Base-by-base conservation (phyloP, 1,284 basidiomycete species). In the Melampsora americana region DNA sequence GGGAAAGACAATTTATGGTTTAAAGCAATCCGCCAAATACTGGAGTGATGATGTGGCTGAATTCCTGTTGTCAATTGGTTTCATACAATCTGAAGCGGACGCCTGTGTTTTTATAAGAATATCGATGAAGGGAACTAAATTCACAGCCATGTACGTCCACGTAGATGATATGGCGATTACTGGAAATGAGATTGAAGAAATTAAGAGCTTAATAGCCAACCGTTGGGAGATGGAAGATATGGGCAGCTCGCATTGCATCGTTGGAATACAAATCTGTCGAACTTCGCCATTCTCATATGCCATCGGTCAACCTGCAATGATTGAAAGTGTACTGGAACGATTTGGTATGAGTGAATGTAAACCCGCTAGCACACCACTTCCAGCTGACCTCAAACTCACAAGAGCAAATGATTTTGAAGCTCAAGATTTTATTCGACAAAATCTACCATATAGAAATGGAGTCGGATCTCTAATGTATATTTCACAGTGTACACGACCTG, bases 401-500 rank as follows among this genome's bases (percentile, higher is more conserved):
- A 9, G 11, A 16, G 16, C 56, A 7, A 16, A 5, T 7, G 23
- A 23, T 6, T 16, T 20, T 20, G 60, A 61, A 9, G 16, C 14
- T 26, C 16, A 61, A 61, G 16, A 61, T 28, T 61, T 61, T 20
- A 26, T 5, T 20, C 14, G 16, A 3, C 23, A 32, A 23, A 61
- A 61, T 26, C n/a, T 28, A 3, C 23, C n/a, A 6, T 61, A 61
- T 18, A 26, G n/a, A 26, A 28, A 18, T 7, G 60, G 23, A 6
- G 30, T 66, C 39, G 64, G 64, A 44, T 39, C 14, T 7, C 62
- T 65, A 9, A 65, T n/a, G 11, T 65, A 65, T 30, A 14, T 65
- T 9, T 30, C n/a, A 65, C n/a, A n/a, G n/a, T n/a, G n/a, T n/a
- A n/a, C n/a, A n/a, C n/a, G n/a, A n/a, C n/a, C n/a, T n/a, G n/a